Conservation (phyloP, 2,329 filamentous ascomycete species). For the Cladophialophora bantiana region DNA sequence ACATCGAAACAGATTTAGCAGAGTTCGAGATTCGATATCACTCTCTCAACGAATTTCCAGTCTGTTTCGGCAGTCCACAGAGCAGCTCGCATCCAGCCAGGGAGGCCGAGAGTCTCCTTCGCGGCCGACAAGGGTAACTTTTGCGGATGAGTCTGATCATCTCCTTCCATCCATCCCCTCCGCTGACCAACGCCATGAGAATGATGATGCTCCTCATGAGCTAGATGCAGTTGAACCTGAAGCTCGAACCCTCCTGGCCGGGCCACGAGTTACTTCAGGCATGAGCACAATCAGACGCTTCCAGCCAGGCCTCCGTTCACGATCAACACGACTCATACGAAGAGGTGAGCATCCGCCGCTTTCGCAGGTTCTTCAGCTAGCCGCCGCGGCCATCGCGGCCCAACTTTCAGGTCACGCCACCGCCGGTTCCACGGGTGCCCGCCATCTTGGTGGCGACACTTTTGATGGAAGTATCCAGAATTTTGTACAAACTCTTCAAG, state of each 20-base stretch:
- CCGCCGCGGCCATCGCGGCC: constrained; percentile 69
- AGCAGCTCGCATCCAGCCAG: constrained; percentile 41
- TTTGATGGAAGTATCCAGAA: constrained; percentile 69
- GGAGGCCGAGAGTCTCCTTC: constrained; percentile 42
- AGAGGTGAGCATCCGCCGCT: constrained; percentile 69
- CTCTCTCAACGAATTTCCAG: constrained; percentile 50
- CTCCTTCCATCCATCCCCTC: constrained; percentile 47
- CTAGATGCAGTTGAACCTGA: constrained; percentile 52
- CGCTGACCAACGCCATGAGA: constrained; percentile 52
- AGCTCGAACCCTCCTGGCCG: constrained; percentile 43
- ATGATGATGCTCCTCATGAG: constrained; percentile 49
- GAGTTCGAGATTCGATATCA: constrained; percentile 54
- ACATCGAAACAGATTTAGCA: constrained; percentile 46
- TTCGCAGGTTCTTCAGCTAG: constrained; percentile 67
- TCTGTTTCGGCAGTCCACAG: constrained; percentile 51
- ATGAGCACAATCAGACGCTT: constrained; percentile 49
- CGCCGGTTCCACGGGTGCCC: constrained; percentile 62
- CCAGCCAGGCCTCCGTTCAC: constrained; percentile 56
- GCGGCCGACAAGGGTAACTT: constrained; percentile 43
- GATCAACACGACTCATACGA: constrained; percentile 60
- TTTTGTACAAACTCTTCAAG: constrained; percentile 68
- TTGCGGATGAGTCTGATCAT: constrained; percentile 46
- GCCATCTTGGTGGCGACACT: constrained; percentile 61
- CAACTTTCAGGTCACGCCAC: constrained; percentile 68
- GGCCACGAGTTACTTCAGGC: constrained; percentile 44